A percentile compares a stretch with the other conserved stretches of the same genome.
Conservation (phyloP, 2,329 filamentous ascomycete genomes). For the Exophiala calicioides region DNA sequence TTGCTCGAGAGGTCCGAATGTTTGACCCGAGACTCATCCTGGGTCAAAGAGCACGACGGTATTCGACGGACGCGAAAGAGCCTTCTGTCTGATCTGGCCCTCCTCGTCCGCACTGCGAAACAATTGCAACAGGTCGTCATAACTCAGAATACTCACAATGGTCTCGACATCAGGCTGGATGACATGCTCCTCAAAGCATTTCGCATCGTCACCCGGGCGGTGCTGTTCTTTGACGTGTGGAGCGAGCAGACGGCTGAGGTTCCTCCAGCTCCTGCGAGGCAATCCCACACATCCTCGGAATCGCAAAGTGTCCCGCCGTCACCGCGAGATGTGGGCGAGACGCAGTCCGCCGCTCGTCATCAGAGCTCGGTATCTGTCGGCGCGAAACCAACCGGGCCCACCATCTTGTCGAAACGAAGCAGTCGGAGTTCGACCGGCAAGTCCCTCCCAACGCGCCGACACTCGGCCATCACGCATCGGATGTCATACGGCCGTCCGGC, state of each 20-base stretch:
- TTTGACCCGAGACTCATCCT: constrained; percentile 74
- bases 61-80: constrained; percentile 82
- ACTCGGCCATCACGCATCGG: constrained; percentile 65
- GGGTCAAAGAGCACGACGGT: constrained; percentile 73
- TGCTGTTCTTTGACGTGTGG: constrained; percentile 85
- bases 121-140: constrained; percentile 73
- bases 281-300: constrained; percentile 2
- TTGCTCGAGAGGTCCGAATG: constrained; percentile 87
- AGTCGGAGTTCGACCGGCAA: constrained; percentile 27
- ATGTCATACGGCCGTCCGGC: constrained; percentile 71
- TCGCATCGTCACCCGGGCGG: constrained; percentile 87
- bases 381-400: constrained; percentile 7
- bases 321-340: constrained; percentile 3
- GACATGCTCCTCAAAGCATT: constrained; percentile 93
- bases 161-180: constrained; percentile 76
- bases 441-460: constrained; percentile 42
- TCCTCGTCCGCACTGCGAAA: constrained; percentile 86
- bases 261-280: constrained; percentile 33
- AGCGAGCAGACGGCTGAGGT: constrained; percentile 57
- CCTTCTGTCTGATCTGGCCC: constrained; percentile 83
- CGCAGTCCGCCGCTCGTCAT: constrained; percentile 8
- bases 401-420: constrained; percentile 8
- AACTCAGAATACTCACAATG: constrained; percentile 42
- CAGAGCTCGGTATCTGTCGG: constrained; percentile 7
- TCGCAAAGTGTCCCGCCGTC: constrained; percentile 8